phyloP scores from a whole-genome alignment of 2,329 filamentous ascomycete genomes.

The Colletotrichum echinochloae region DNA sequence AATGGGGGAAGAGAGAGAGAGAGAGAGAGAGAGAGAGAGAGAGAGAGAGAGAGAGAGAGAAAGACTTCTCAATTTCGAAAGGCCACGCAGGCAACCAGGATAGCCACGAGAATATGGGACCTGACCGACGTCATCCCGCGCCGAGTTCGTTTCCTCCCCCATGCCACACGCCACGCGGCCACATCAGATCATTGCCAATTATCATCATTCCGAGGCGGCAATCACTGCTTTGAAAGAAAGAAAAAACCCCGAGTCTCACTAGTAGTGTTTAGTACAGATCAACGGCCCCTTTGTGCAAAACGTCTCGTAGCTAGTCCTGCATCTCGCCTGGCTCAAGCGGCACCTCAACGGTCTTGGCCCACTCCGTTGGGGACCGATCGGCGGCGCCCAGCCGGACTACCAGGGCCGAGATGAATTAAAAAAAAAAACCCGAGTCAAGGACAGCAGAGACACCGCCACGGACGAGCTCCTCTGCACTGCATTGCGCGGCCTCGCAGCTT shows the following conservation, averaged over 20 bases:
- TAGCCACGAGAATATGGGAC: neutral
- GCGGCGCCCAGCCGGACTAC: neutral
- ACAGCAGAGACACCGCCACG: no score
- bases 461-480: neutral
- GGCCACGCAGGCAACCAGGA: neutral
- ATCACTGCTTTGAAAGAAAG: neutral
- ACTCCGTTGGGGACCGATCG: neutral
- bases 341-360: neutral
- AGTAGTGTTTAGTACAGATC: no score
- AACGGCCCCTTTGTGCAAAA: no score
- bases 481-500: constrained; percentile 1
- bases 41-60: no score
- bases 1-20: no score
- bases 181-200: constrained; percentile 3
- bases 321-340: constrained; percentile 12
- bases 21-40: no score
- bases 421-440: no score
- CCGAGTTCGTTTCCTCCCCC: neutral
- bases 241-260: neutral
- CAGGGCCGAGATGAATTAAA: neutral
- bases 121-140: constrained; percentile 26
- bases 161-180: neutral
- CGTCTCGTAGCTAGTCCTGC: no score
- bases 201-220: neutral
- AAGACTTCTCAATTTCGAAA: neutral